These are phyloP conservation scores for Hypoxylon subgilvum DNA, from an alignment of 495 filamentous ascomycete species.

Conservation along the genomic window DNA sequence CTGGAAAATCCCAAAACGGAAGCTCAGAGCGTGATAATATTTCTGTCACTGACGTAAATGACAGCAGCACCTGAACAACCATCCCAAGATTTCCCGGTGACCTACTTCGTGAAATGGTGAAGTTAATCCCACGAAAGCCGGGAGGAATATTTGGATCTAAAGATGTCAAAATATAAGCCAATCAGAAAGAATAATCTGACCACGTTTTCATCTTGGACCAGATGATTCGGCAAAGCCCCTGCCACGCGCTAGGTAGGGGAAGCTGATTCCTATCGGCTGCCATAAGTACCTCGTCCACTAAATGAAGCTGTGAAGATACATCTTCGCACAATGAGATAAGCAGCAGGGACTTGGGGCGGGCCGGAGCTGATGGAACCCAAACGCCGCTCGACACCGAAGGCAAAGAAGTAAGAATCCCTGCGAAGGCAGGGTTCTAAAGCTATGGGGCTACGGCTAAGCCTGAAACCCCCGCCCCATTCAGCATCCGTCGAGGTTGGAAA, in stretches of 20 bases:
- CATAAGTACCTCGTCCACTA: conserved; percentile 16
- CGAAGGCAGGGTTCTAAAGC: conserved; percentile 16
- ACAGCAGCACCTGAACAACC: conserved; percentile 6
- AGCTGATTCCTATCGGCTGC: conserved; percentile 3
- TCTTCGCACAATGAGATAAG: too few species aligned
- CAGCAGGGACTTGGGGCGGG: conserved; percentile 15
- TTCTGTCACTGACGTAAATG: conserved; percentile 28
- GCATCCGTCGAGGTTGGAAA: not conserved
- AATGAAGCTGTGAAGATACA: conserved; percentile 13
- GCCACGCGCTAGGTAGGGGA: conserved; percentile 7
- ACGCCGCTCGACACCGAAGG: conserved; percentile 14
- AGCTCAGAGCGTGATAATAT: conserved; percentile 10
- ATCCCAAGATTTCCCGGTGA: too few species aligned
- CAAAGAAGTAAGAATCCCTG: conserved; percentile 16
- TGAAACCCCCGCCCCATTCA: conserved; percentile 4
- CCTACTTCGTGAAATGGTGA: too few species aligned
- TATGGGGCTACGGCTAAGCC: not conserved
- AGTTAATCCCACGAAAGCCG: not conserved
- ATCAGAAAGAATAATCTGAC: conserved; percentile 18
- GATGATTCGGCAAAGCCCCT: conserved; percentile 37
- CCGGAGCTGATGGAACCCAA: conserved; percentile 17
- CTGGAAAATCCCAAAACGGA: conserved; percentile 11
- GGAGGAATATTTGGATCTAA: conserved; percentile 23
- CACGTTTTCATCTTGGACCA: conserved; percentile 30
- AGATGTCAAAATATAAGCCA: conserved; percentile 16